A percentile compares a stretch with the other conserved stretches of the same genome.
These are phyloP conservation scores for Remersonia thermophila DNA, from an alignment of 2,329 filamentous ascomycete genomes.

Conservation along the genomic window DNA sequence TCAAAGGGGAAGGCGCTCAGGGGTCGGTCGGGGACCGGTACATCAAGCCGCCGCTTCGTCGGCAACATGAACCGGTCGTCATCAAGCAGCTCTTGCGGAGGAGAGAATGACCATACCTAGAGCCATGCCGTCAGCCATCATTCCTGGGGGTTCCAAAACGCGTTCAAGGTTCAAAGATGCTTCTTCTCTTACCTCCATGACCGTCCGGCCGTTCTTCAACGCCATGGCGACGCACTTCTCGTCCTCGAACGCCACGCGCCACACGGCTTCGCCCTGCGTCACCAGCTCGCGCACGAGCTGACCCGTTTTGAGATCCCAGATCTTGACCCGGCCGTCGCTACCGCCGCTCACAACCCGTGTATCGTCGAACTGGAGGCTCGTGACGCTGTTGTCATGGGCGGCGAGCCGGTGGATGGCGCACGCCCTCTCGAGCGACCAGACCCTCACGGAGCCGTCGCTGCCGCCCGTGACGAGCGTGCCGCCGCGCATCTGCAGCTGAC, in stretches of 20 bases:
- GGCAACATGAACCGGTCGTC: slow-evolving; percentile 43
- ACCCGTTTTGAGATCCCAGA: slow-evolving; percentile 92
- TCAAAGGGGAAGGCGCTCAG: slow-evolving; percentile 38
- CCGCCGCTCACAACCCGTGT: slow-evolving; percentile 90
- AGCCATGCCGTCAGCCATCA: slow-evolving; percentile 19
- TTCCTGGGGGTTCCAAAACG: too few species aligned
- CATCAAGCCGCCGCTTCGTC: slow-evolving; percentile 33
- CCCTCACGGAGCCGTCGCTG: slow-evolving; percentile 87
- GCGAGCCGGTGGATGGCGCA: slow-evolving; percentile 87
- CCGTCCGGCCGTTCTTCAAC: slow-evolving; percentile 68
- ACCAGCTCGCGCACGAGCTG: slow-evolving; percentile 84
- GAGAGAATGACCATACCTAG: slow-evolving; percentile 90
- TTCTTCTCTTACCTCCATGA: slow-evolving; percentile 74
- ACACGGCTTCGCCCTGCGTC: slow-evolving; percentile 84
- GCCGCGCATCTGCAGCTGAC: slow-evolving; percentile 88
- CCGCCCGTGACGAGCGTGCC: slow-evolving; percentile 93
- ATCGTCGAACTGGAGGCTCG: slow-evolving; percentile 93
- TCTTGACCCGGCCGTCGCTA: slow-evolving; percentile 93
- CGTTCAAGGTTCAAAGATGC: background rate
- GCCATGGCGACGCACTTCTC: slow-evolving; percentile 97
- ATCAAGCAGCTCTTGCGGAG: slow-evolving; percentile 56
- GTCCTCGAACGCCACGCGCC: slow-evolving; percentile 95
- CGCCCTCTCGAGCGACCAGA: slow-evolving; percentile 89
- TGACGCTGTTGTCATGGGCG: slow-evolving; percentile 96
- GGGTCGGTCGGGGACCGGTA: slow-evolving; percentile 33